Base-by-base conservation (phyloP, 2,329 filamentous ascomycete species). In the Phaeosphaeria sp. region DNA sequence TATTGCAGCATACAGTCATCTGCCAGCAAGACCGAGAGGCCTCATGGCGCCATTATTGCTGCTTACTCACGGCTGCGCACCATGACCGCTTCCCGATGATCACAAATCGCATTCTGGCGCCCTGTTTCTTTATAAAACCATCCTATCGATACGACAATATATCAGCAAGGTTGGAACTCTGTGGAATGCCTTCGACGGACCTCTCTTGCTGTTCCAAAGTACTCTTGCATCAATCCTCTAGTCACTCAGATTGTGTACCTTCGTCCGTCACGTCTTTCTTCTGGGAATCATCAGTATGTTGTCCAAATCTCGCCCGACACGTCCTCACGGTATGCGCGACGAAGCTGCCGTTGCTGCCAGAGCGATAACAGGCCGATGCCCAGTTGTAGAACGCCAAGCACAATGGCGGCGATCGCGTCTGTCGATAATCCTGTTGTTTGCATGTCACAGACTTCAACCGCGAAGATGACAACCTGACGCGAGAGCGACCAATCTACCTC, bases 331-430 rank as follows among this genome's bases (percentile, higher is more conserved):
- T 67, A 55, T 46, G 56, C 9, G 20, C 21, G 62, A 20, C 59
- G 58, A 18, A 62, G 11, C 6, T 54, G 53, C 5, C 42, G 56
- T 43, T 67, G 63, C 41, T 67, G 63, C 65, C 63, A 67, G 11
- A 66, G 50, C 1, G 63, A 56, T 1, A 62, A 6, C 6, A 67
- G 22, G 0, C 61, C 47, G 20, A 67, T 54, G 6, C 13, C 46
- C 5, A 67, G 42, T 30, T 67, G 63, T 2, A 65, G 56, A 6
- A 69, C 5, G 2, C 65, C 63, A 17, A 67, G 59, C 10, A 66
- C 30, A 21, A 69, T 62, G 2, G 65, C 55, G 3, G 59, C 47
- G n/a, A 60, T 23, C 3, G 60, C 22, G 15, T 66, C 59, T 2
- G 41, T 18, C 10, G 59, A 54, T 6, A 55, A 13, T 7, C 2